Evolutionary conservation across 1,284 basidiomycete species (phyloP), one percentile per base, ranked within the genome.

Genomic region (Uromyces viciae-fabae): DNA sequence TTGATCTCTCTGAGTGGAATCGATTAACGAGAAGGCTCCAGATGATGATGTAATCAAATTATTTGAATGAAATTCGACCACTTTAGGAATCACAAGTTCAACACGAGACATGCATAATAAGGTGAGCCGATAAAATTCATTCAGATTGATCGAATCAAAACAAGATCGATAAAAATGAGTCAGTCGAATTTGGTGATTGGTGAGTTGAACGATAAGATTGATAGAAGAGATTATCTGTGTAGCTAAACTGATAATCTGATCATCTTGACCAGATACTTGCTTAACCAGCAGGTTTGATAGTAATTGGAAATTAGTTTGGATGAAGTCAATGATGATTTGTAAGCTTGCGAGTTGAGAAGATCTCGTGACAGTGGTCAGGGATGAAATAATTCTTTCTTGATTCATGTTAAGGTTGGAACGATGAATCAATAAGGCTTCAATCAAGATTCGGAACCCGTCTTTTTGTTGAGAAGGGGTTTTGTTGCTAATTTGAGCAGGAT

Each of bases 71-170:
- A n/a, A n/a, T 31, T 73, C 52, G n/a, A 73, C n/a, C 36, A 56
- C 52, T 40, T 73, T 73, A 22, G 71, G 71, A n/a, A 73, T 73
- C 11, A 56, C 9, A 38, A 73, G 71, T 33, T 73, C 49, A 25
- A 73, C 54, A 19, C 71, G 46, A 56, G 49, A 73, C 8, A 73
- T 11, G 36, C 36, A 40, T n/a, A 40, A 58, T 25, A 52, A 56
- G 28, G 33, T n/a, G 5, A 73, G 33, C 5, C n/a, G 2, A 38
- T 56, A 36, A 42, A 73, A 56, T 25, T 73, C 54, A 31, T 58
- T 40, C 49, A 54, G n/a, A 22, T 54, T 19, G 43, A 73, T 8
- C 3, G 40, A 42, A 54, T 73, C 33, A 52, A 58, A 40, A n/a
- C 71, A 73, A 52, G 71, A 40, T 38, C 56, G 31, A 40, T 43